phyloP scores from a whole-genome alignment of 1,284 basidiomycete genomes.

The Cryptococcus sp. region DNA sequence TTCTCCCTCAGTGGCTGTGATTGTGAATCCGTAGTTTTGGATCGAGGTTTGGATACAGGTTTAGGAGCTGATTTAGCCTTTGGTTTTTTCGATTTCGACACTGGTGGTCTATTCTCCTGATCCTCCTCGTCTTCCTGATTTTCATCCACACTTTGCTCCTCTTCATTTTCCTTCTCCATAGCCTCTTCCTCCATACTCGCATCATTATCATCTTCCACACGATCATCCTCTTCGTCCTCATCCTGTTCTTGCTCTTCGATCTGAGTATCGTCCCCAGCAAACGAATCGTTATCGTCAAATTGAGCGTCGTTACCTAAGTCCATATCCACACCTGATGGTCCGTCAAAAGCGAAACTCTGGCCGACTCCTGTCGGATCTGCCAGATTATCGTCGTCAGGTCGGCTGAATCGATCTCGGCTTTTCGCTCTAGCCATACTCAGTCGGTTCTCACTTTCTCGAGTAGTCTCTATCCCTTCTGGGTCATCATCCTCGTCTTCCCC shows the following conservation, averaged over 20 bases:
- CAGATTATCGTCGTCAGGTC: conserved; percentile 5
- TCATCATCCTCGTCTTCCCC: not conserved
- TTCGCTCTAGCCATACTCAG: not conserved
- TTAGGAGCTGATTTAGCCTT: conserved; percentile 3
- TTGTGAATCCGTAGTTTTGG: too few species aligned
- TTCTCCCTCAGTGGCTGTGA: not conserved
- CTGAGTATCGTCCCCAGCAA: too few species aligned
- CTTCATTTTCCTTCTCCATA: conserved; percentile 15
- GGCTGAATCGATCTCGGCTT: not conserved
- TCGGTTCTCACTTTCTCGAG: not conserved
- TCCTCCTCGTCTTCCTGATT: conserved; percentile 26
- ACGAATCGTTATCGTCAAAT: not conserved
- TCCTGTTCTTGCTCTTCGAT: not conserved
- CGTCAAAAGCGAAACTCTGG: not conserved
- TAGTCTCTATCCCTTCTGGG: conserved; percentile 1
- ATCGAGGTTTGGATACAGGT: not conserved
- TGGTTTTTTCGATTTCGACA: conserved; percentile 7
- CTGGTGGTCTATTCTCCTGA: conserved; percentile 43
- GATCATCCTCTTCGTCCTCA: not conserved
- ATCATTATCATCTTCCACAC: not conserved
- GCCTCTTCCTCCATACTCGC: conserved; percentile 6
- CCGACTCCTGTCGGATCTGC: not conserved
- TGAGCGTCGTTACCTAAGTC: not conserved
- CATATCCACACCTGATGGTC: not conserved
- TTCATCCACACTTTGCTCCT: not conserved